Evolutionary conservation across 2,329 filamentous ascomycete genomes (phyloP), one percentile per base, ranked within the genome.

Genomic region (Pezicula carpinea): DNA sequence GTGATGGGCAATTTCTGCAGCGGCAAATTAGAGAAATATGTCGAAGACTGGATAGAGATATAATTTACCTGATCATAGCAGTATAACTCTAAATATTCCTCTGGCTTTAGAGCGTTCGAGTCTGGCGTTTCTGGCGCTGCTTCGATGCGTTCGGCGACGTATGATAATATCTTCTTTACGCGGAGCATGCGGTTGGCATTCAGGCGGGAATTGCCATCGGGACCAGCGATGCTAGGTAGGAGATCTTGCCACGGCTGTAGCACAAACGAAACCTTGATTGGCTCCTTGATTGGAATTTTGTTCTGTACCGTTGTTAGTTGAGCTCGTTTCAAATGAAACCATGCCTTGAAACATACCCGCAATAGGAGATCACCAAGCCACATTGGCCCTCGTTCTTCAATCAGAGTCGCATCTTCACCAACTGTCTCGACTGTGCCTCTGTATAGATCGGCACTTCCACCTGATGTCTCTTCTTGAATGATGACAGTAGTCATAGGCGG

Each of bases 161-260:
- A 99, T 0, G 83, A 82, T 48, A 97, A 70, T 18, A 99, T 93
- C 73, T 99, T 99, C 70, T 89, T 92, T 3, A 95, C 89, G 39
- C 93, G 81, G 43, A 99, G 75, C 93, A 99, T 97, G 46, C 92
- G 82, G 63, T 97, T 99, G 10, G 93, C 93, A 64, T 97, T 99
- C 43, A 99, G 76, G 19, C 93, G 84, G 55, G 91, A 92, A 65
- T 92, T 95, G 44, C 74, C 85, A 61, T 95, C 90, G 4, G 81
- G 68, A 19, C 82, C 79, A 26, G 85, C 80, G 42, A 96, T 85
- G 46, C 77, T 78, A 1, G 90, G 89, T 44, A 97, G 71, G 21
- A 77, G 69, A 55, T 89, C 84, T 58, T 87, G 77, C 70, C 80
- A 90, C 0, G 93, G 91, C 57, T 93, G 82, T 19, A 99, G 74